These are phyloP conservation scores for Eremothecium cymbalariae DNA, from an alignment of 1,139 yeast species.

Conservation along the genomic window DNA sequence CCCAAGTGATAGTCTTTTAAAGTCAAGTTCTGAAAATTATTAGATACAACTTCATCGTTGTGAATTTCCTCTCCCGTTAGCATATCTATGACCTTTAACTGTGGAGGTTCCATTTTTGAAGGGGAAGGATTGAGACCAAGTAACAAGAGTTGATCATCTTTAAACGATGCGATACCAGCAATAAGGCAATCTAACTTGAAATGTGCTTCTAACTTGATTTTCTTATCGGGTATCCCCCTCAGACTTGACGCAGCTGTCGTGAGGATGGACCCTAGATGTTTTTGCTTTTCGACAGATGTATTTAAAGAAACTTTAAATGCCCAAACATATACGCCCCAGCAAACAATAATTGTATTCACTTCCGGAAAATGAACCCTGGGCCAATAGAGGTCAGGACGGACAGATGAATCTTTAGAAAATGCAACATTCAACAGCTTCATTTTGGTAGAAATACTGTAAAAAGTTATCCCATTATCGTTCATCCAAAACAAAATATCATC, in stretches of 20 bases:
- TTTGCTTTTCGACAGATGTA: conserved; percentile 13
- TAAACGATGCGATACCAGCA: conserved; percentile 71
- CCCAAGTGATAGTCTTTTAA: conserved; percentile 72
- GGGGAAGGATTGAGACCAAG: conserved; percentile 44
- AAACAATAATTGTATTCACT: conserved; percentile 59
- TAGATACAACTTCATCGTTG: conserved; percentile 71
- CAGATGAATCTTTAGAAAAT: conserved; percentile 44
- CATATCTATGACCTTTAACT: conserved; percentile 59
- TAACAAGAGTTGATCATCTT: conserved; percentile 55
- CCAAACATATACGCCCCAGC: conserved; percentile 84
- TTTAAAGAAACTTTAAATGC: conserved; percentile 42
- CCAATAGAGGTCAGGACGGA: conserved; percentile 72
- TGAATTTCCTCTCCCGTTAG: conserved; percentile 66
- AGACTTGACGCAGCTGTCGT: conserved; percentile 69
- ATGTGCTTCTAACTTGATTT: conserved; percentile 43
- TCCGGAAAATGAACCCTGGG: conserved; percentile 70
- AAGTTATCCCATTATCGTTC: conserved; percentile 70
- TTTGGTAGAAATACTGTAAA: conserved; percentile 44
- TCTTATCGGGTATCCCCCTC: conserved; percentile 47
- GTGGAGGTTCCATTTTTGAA: conserved; percentile 43
- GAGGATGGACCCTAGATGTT: conserved; percentile 33
- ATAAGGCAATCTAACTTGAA: conserved; percentile 44
- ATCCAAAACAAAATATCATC: conserved; percentile 74
- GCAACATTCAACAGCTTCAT: conserved; percentile 43
- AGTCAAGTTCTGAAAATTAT: conserved; percentile 52